A percentile compares a stretch with the other conserved stretches of the same genome.
Conservation (phyloP, 2,329 filamentous ascomycete species). For the Metarhizium album region DNA sequence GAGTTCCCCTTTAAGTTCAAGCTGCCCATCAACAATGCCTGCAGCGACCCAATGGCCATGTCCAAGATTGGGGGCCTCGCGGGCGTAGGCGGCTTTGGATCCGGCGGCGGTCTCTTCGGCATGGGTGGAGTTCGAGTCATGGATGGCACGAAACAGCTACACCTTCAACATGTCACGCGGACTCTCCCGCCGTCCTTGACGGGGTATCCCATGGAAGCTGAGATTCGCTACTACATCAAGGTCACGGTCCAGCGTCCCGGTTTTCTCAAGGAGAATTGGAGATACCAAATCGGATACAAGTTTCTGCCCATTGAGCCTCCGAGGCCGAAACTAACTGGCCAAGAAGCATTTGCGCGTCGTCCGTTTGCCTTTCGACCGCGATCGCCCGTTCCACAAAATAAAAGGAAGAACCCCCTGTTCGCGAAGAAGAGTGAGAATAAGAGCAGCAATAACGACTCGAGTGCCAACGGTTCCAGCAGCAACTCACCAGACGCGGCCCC, state of each 20-base stretch:
- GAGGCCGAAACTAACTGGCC: constrained; percentile 51
- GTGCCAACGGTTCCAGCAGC: constrained; percentile 8
- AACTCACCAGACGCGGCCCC: constrained; percentile 18
- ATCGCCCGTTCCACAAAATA: constrained; percentile 16
- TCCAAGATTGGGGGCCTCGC: constrained; percentile 41
- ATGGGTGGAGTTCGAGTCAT: constrained; percentile 46
- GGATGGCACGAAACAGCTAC: constrained; percentile 51
- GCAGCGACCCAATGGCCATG: constrained; percentile 43
- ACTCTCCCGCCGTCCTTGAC: constrained; percentile 82
- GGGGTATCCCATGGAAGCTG: constrained; percentile 78
- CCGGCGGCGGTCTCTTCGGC: constrained; percentile 34
- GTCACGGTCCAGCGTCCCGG: constrained; percentile 85
- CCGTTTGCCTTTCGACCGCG: constrained; percentile 46
- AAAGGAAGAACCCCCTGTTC: constrained; percentile 50
- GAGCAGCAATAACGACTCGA: constrained; percentile 10
- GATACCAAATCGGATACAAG: constrained; percentile 59
- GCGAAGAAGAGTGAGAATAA: constrained; percentile 26
- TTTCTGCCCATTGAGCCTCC: constrained; percentile 92
- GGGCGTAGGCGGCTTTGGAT: constrained; percentile 40
- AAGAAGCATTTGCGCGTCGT: constrained; percentile 77
- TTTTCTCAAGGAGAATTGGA: constrained; percentile 82
- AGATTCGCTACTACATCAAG: constrained; percentile 91
- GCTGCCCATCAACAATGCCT: constrained; percentile 66
- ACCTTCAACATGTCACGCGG: constrained; percentile 63
- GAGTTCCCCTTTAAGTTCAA: constrained; percentile 73